A percentile compares a stretch with the other conserved stretches of the same genome.
These are phyloP conservation scores for Scolecobasidium constrictum DNA, from an alignment of 2,329 filamentous ascomycete species.

Conservation along the genomic window DNA sequence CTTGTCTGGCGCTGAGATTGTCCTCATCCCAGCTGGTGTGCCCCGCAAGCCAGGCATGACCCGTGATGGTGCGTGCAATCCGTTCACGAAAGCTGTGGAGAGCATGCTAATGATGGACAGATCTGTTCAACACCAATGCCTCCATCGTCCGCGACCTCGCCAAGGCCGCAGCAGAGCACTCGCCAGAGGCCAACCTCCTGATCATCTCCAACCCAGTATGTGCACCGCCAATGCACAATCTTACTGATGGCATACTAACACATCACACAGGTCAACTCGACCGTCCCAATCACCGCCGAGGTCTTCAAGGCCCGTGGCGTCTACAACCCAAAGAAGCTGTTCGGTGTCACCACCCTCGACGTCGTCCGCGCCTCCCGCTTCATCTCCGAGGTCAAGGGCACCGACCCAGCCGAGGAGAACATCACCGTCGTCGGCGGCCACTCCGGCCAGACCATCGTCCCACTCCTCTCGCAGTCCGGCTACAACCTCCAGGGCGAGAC, in stretches of 20 bases:
- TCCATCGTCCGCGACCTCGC: conserved; percentile 97
- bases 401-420: conserved; percentile 84
- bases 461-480: conserved; percentile 87
- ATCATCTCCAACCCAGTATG: conserved; percentile 92
- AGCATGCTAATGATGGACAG: conserved; percentile 28
- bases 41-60: conserved; percentile 99
- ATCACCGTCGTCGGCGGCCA: conserved; percentile 95
- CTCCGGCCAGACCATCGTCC: conserved; percentile 96
- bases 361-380: conserved; percentile 96
- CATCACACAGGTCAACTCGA: conserved; percentile 70
- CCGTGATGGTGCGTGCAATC: conserved; percentile 58
- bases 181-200: conserved; percentile 88
- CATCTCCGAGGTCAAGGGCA: conserved; percentile 86
- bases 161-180: conserved; percentile 81
- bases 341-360: conserved; percentile 98
- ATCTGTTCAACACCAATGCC: conserved; percentile 99
- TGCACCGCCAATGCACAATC: too few species aligned
- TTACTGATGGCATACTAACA: background rate
- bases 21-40: conserved; percentile 96
- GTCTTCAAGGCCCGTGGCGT: conserved; percentile 91
- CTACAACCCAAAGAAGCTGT: conserved; percentile 98
- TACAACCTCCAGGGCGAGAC: conserved; percentile 75
- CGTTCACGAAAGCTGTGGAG: background rate
- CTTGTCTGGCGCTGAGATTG: conserved; percentile 81
- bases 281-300: conserved; percentile 93